Percentiles rank a stretch among this genome's conserved stretches.
phyloP scores from a whole-genome alignment of 2,329 filamentous ascomycete species.

The Bertia moriformis region DNA sequence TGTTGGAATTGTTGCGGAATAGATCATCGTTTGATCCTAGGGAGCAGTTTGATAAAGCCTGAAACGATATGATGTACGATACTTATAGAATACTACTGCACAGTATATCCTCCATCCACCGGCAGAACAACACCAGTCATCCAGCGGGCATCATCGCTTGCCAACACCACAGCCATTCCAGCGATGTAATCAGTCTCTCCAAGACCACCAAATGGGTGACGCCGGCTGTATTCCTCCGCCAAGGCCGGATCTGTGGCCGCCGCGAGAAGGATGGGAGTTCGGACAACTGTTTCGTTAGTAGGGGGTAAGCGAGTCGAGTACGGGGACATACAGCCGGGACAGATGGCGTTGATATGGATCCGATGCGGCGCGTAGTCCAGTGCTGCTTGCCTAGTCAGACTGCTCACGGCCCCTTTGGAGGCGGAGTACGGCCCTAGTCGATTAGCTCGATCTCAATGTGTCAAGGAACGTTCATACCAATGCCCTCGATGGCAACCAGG shows the following conservation, averaged over 20 bases:
- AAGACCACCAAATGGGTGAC: constrained; percentile 2
- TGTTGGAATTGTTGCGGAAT: not conserved
- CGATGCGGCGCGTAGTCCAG: not conserved
- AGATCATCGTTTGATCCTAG: not conserved
- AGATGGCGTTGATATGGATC: not conserved
- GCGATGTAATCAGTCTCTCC: constrained; percentile 2
- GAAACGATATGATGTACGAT: too few species aligned
- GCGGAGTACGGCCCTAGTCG: not conserved
- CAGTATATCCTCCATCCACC: not conserved
- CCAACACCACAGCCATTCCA: constrained; percentile 2
- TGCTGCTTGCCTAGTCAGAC: not conserved
- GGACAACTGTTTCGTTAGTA: not conserved
- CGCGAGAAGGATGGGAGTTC: not conserved
- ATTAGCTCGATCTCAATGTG: too few species aligned
- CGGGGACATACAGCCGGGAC: not conserved
- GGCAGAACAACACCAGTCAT: constrained; percentile 4
- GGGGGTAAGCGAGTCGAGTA: not conserved
- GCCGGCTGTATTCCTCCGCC: not conserved
- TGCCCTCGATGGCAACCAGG: too few species aligned
- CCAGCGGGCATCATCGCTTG: constrained; percentile 4
- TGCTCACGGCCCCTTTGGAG: not conserved
- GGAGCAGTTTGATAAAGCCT: too few species aligned
- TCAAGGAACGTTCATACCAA: too few species aligned
- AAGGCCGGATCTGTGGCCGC: not conserved
- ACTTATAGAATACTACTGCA: too few species aligned